phyloP scores from a whole-genome alignment of 768 basidiomycete species.

The Pleurotus salmoneostramineus region DNA sequence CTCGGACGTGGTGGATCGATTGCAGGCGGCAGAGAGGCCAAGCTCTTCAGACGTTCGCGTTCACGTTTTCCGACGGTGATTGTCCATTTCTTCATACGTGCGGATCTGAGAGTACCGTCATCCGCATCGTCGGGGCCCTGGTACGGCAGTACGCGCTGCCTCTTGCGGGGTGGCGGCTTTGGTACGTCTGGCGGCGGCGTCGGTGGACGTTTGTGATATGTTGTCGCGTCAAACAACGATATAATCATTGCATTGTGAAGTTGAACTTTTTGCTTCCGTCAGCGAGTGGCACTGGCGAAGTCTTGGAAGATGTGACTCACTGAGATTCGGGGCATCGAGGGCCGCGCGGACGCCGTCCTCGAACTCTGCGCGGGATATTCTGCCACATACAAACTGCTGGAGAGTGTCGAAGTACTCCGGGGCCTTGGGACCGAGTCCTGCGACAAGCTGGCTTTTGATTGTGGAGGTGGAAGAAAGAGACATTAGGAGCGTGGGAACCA shows the following conservation, averaged over 20 bases:
- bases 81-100: conserved; percentile 70
- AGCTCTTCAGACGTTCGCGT: conserved; percentile 60
- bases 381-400: conserved; percentile 64
- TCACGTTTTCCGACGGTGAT: conserved; percentile 70
- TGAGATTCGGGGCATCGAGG: conserved; percentile 55
- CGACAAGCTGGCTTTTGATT: conserved; percentile 64
- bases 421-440: conserved; percentile 59
- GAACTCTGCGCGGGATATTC: conserved; percentile 70
- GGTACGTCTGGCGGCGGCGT: conserved; percentile 67
- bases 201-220: conserved; percentile 59
- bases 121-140: conserved; percentile 60
- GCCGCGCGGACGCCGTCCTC: conserved; percentile 64
- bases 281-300: neutral
- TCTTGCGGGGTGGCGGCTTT: conserved; percentile 60
- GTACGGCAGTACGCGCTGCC: conserved; percentile 70
- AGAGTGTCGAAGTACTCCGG: conserved; percentile 58
- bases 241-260: conserved; percentile 83
- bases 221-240: conserved; percentile 75
- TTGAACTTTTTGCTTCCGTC: conserved; percentile 44
- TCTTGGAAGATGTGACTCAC: conserved; percentile 15
- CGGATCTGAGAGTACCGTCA: conserved; percentile 53
- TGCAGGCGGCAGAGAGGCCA: conserved; percentile 38
- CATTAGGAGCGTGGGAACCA: conserved; percentile 34
- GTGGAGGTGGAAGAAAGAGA: conserved; percentile 73
- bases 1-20: conserved; percentile 40